Percentiles rank a stretch among this genome's conserved stretches.
Evolutionary conservation across 2,329 filamentous ascomycete genomes (phyloP).

Genomic region (Talaromyces sp.): DNA sequence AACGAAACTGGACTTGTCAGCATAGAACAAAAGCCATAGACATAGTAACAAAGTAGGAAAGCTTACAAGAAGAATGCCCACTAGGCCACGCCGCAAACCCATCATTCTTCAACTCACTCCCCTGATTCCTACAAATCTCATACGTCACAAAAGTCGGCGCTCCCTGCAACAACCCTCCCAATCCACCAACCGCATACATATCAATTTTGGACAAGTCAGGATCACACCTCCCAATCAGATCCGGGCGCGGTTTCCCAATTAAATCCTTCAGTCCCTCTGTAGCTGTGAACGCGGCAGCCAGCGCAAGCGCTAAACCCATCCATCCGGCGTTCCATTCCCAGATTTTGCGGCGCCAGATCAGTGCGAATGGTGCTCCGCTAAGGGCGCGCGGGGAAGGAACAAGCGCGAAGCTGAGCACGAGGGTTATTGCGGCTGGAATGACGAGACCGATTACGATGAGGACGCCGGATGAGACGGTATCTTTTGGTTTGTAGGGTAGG

Average conservation of each 20-base stretch:
- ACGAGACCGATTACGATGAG: conserved; percentile 60
- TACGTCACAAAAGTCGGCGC: conserved; percentile 68
- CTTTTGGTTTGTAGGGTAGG: conserved; percentile 64
- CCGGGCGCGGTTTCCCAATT: conserved; percentile 60
- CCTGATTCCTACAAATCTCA: conserved; percentile 64
- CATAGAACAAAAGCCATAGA: too few species aligned
- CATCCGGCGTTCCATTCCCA: conserved; percentile 88
- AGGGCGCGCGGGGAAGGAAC: conserved; percentile 68
- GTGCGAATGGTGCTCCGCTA: conserved; percentile 54
- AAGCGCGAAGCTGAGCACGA: conserved; percentile 61
- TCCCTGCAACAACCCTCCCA: conserved; percentile 46
- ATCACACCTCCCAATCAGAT: conserved; percentile 64
- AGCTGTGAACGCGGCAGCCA: conserved; percentile 70
- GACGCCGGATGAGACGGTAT: conserved; percentile 65
- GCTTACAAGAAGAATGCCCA: conserved; percentile 65
- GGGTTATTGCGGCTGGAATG: conserved; percentile 63
- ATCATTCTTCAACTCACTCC: conserved; percentile 60
- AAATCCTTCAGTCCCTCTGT: conserved; percentile 79
- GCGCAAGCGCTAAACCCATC: conserved; percentile 71
- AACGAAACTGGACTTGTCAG: conserved; percentile 53
- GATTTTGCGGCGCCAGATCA: conserved; percentile 74
- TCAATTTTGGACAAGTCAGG: conserved; percentile 64
- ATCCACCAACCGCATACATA: conserved; percentile 59
- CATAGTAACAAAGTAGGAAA: conserved; percentile 14
- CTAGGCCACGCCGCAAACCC: conserved; percentile 82